These are phyloP conservation scores for Sclerotinia glacialis DNA, from an alignment of 2,329 filamentous ascomycete genomes.

Conservation along the genomic window DNA sequence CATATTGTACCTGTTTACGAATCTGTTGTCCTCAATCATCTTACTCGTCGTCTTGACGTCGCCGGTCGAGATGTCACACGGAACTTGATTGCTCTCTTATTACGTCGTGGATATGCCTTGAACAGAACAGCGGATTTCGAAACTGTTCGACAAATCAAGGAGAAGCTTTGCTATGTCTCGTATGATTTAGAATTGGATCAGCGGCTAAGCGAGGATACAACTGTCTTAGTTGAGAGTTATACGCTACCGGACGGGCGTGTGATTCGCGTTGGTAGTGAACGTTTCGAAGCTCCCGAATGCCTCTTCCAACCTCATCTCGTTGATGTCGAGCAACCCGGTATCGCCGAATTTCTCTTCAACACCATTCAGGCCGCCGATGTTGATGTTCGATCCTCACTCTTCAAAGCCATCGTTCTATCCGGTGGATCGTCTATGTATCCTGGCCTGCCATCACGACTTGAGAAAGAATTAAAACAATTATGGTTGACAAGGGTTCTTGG, in stretches of 20 bases:
- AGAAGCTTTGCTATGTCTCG: conserved; percentile 99
- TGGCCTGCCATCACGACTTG: conserved; percentile 85
- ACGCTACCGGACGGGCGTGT: conserved; percentile 94
- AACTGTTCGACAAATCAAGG: conserved; percentile 98
- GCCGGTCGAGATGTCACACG: conserved; percentile 97
- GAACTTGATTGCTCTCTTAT: conserved; percentile 91
- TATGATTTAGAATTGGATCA: conserved; percentile 98
- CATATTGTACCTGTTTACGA: conserved; percentile 99
- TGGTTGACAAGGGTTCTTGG: conserved; percentile 91
- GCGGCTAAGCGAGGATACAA: conserved; percentile 93
- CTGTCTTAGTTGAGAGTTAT: conserved; percentile 94
- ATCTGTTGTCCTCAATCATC: conserved; percentile 94
- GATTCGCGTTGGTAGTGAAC: conserved; percentile 92
- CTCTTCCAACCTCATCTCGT: conserved; percentile 98
- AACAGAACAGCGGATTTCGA: conserved; percentile 99
- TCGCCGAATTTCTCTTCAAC: conserved; percentile 97
- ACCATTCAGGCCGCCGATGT: conserved; percentile 96
- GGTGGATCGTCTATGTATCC: conserved; percentile 99
- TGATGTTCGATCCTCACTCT: conserved; percentile 87
- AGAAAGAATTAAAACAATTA: conserved; percentile 98
- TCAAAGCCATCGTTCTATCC: conserved; percentile 95
- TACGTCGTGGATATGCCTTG: conserved; percentile 90
- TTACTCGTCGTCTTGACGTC: conserved; percentile 90
- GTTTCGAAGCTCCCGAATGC: conserved; percentile 97
- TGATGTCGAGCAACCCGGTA: conserved; percentile 94